A percentile compares a stretch with the other conserved stretches of the same genome.
These are phyloP conservation scores for Psilocybe tampanensis DNA, from an alignment of 768 basidiomycete species.

Conservation along the genomic window DNA sequence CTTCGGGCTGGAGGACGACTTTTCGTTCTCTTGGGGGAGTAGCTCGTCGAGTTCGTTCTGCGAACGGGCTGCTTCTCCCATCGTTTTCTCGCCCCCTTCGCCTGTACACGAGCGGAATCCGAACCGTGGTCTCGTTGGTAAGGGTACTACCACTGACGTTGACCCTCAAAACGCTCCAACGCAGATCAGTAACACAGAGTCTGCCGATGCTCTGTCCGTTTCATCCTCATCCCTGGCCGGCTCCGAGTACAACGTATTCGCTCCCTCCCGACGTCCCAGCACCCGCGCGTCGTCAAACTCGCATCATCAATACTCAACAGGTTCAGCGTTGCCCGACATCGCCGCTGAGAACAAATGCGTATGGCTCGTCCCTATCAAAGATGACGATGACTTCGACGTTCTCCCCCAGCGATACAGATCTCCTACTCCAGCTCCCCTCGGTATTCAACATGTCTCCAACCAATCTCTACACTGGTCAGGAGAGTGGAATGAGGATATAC, in stretches of 20 bases:
- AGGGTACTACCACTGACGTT: not conserved
- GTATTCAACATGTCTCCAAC: not conserved
- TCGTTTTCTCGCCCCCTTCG: conserved; percentile 31
- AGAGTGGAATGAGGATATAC: conserved; percentile 31
- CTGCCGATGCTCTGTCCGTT: conserved; percentile 10
- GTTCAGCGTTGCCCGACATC: conserved; percentile 1
- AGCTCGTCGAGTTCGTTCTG: conserved; percentile 8
- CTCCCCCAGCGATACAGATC: not conserved
- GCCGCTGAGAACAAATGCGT: conserved; percentile 7
- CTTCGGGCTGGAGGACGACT: conserved; percentile 22
- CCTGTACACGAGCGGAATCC: conserved; percentile 9
- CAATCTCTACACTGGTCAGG: conserved; percentile 26
- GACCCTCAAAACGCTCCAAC: conserved; percentile 5
- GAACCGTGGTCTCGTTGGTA: not conserved
- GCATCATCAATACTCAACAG: conserved; percentile 12
- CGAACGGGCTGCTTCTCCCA: conserved; percentile 28
- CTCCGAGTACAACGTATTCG: conserved; percentile 16
- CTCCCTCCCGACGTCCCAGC: conserved; percentile 8
- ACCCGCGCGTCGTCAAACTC: conserved; percentile 5
- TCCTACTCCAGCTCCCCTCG: not conserved
- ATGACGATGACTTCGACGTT: conserved; percentile 9
- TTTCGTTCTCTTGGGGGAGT: conserved; percentile 24
- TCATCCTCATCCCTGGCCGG: conserved; percentile 24
- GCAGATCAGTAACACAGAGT: not conserved
- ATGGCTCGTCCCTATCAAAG: conserved; percentile 15